These are phyloP conservation scores for Nitzschia sp. DNA, from an alignment of 108 stramenopile genomes.

Conservation along the genomic window DNA sequence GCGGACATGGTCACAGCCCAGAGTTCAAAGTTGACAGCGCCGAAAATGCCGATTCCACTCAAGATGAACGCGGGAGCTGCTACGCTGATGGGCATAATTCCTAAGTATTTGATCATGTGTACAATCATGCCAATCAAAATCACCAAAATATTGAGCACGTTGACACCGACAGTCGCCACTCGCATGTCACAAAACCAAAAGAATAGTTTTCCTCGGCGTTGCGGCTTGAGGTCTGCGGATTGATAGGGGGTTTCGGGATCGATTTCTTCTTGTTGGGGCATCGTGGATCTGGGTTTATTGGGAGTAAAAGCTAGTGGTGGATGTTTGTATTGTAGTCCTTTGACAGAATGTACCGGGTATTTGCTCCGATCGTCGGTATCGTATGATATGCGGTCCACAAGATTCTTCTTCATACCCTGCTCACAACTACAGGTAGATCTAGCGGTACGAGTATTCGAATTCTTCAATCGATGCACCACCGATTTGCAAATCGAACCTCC, in stretches of 20 bases:
- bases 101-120: slow-evolving; percentile 9
- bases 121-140: slow-evolving; percentile 14
- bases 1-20: slow-evolving; percentile 25
- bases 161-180: slow-evolving; percentile 21
- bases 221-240: background rate
- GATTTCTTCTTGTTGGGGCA: background rate
- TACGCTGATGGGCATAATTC: slow-evolving; percentile 2
- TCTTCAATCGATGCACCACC: too few relatives aligned
- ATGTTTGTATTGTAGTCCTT: too few relatives aligned
- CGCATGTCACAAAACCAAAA: slow-evolving; percentile 31
- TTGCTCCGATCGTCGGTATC: too few relatives aligned
- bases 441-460: too few relatives aligned
- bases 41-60: slow-evolving; percentile 27
- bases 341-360: too few relatives aligned
- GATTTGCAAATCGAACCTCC: too few relatives aligned
- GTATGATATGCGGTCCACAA: too few relatives aligned
- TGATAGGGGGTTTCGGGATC: slow-evolving; percentile 15
- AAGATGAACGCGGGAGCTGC: slow-evolving; percentile 22
- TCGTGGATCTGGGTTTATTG: background rate
- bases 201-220: slow-evolving; percentile 3
- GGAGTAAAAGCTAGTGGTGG: too few relatives aligned
- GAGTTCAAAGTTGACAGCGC: slow-evolving; percentile 26
- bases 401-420: too few relatives aligned
- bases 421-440: too few relatives aligned
- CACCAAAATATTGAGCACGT: slow-evolving; percentile 23